A percentile compares a stretch with the other conserved stretches of the same genome.
Conservation (phyloP, 2,329 filamentous ascomycete genomes). For the Aaosphaeria pasadenensis region DNA sequence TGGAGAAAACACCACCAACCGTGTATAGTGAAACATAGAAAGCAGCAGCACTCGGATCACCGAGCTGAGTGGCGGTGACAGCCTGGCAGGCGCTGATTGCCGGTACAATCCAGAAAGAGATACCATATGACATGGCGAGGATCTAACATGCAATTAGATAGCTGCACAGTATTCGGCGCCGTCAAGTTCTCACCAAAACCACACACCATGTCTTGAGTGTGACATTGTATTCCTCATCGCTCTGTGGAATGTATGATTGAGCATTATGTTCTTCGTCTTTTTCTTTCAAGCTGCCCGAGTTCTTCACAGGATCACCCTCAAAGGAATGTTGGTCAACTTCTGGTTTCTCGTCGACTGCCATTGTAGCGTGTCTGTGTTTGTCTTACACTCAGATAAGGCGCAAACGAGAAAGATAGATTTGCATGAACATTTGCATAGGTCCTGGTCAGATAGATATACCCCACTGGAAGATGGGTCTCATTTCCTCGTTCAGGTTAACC, state of each 20-base stretch:
- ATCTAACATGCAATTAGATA: constrained; percentile 15
- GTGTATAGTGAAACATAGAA: constrained; percentile 40
- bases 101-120: constrained; percentile 42
- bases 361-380: background rate
- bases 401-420: background rate
- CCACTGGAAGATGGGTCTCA: background rate
- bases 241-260: constrained; percentile 21
- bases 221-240: constrained; percentile 38
- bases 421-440: background rate
- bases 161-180: background rate
- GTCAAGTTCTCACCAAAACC: constrained; percentile 15
- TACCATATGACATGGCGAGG: constrained; percentile 35
- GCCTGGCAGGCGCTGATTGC: constrained; percentile 27
- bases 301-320: constrained; percentile 5
- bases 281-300: constrained; percentile 7
- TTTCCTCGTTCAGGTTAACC: too few species aligned
- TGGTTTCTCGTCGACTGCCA: background rate
- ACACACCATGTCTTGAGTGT: constrained; percentile 44
- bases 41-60: constrained; percentile 28
- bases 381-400: background rate
- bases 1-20: background rate
- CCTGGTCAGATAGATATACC: background rate
- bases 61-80: constrained; percentile 33
- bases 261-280: constrained; percentile 10
- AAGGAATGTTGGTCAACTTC: background rate